Conservation (phyloP, 2,329 filamentous ascomycete genomes). For the Sclerotinia subarctica region DNA sequence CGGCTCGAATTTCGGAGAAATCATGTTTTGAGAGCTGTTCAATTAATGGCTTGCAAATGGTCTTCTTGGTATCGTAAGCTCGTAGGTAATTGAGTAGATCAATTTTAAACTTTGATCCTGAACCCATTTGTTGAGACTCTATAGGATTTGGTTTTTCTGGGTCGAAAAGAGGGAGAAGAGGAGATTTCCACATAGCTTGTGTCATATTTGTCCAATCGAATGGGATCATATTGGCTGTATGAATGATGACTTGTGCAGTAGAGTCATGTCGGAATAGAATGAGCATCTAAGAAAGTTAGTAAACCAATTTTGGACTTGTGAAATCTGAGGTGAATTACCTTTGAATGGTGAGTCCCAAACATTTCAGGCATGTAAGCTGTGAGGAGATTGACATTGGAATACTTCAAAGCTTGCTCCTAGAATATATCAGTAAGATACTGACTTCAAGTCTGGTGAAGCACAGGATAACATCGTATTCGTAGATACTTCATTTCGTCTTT, state of each 20-base stretch:
- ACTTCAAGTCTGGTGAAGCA: not conserved
- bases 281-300: slow-evolving; percentile 64
- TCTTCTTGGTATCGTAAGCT: slow-evolving; percentile 60
- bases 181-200: slow-evolving; percentile 78
- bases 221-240: slow-evolving; percentile 88
- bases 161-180: slow-evolving; percentile 53
- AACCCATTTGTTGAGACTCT: slow-evolving; percentile 45
- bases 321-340: slow-evolving; percentile 24
- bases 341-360: slow-evolving; percentile 75
- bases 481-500: not conserved
- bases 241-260: slow-evolving; percentile 74
- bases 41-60: slow-evolving; percentile 53
- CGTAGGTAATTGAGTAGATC: slow-evolving; percentile 71
- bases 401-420: slow-evolving; percentile 58
- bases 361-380: slow-evolving; percentile 76
- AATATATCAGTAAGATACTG: not conserved
- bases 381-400: slow-evolving; percentile 67
- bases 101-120: slow-evolving; percentile 68
- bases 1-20: slow-evolving; percentile 65
- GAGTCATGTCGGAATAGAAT: slow-evolving; percentile 76
- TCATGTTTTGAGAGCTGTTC: slow-evolving; percentile 60
- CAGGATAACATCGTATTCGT: not conserved
- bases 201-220: slow-evolving; percentile 87
- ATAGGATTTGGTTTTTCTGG: not conserved
- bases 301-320: not conserved